These are phyloP conservation scores for Scutellaria galericulata DNA, from an alignment of 257 asterid genomes.

Conservation along the genomic window DNA sequence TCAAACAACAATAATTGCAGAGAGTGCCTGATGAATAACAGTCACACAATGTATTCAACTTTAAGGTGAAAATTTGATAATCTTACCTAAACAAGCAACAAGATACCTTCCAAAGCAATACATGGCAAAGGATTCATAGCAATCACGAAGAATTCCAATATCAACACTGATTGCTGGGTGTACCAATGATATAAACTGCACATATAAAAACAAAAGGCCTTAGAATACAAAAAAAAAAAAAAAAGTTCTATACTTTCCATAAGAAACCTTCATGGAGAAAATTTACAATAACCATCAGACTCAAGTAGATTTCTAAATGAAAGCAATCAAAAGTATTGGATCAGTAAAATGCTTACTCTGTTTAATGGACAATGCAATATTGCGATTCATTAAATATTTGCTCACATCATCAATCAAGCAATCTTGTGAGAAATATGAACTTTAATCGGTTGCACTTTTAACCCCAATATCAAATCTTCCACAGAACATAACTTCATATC, in stretches of 20 bases:
- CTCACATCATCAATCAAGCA: conserved; percentile 6
- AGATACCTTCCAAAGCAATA: conserved; percentile 99
- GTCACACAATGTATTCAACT: conserved; percentile 16
- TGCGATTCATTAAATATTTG: background rate
- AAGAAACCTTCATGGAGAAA: conserved; percentile 15
- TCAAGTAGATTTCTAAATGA: conserved; percentile 26
- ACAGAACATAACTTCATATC: conserved; percentile 4
- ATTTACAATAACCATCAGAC: background rate
- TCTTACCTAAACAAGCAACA: conserved; percentile 91
- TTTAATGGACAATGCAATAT: background rate
- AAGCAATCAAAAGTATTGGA: background rate
- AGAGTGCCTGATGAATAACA: conserved; percentile 16
- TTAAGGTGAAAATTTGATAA: background rate
- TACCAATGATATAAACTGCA: conserved; percentile 87
- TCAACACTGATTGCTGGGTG: conserved; percentile 86
- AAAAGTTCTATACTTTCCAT: background rate
- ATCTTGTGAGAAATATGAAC: background rate
- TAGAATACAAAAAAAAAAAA: conserved; percentile 1
- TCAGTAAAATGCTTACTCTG: conserved; percentile 1
- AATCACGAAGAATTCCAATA: conserved; percentile 90
- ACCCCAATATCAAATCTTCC: background rate
- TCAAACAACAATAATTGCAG: conserved; percentile 1
- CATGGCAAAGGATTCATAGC: conserved; percentile 99
- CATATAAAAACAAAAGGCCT: conserved; percentile 26
- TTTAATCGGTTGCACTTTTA: background rate